Evolutionary conservation across 2,329 filamentous ascomycete species (phyloP), one percentile per base, ranked within the genome.

Genomic region (Alternaria alternata): DNA sequence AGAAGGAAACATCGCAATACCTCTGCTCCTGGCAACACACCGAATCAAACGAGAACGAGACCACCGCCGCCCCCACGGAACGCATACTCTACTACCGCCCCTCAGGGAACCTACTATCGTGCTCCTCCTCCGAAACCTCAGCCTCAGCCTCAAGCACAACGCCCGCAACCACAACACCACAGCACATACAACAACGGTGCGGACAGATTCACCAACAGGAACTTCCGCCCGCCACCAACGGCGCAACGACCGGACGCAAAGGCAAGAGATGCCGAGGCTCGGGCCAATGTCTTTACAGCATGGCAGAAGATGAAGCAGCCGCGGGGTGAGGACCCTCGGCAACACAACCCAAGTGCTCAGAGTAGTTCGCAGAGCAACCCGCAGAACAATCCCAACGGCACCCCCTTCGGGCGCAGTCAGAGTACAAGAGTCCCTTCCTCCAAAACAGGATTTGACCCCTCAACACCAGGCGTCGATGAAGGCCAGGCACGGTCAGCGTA

Each of bases 391-490:
- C 75, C 75, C 7, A 77, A 78, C 36, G 76, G 78, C 46, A 70
- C 79, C 7, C 75, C 75, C 3, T 75, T 81, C 58, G 72, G 72
- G 20, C 76, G 79, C 20, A 80, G 73, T 49, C 74, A 77, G 43
- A 80, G 77, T 51, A 75, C 77, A 4, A 72, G 76, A 52, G 78
- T 81, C 4, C 84, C 85, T 38, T 85, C 81, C 66, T 83, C 81
- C 66, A 86, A 81, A 71, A 78, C 81, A 44, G 87, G 86, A 5
- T 89, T 88, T 69, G 84, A 87, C 56, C 86, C 87, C 20, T 82
- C 82, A n/a, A 81, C 81, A 7, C 81, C 85, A 32, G 86, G 84
- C n/a, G 85, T 82, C 36, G 87, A 89, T 68, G 87, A 89, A 66
- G 81, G 85, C 36, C 85, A 85, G 72, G 86, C 86, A 22, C 82